Evolutionary conservation across 2,329 filamentous ascomycete species (phyloP).

Genomic region (Fusarium cicatricum): DNA sequence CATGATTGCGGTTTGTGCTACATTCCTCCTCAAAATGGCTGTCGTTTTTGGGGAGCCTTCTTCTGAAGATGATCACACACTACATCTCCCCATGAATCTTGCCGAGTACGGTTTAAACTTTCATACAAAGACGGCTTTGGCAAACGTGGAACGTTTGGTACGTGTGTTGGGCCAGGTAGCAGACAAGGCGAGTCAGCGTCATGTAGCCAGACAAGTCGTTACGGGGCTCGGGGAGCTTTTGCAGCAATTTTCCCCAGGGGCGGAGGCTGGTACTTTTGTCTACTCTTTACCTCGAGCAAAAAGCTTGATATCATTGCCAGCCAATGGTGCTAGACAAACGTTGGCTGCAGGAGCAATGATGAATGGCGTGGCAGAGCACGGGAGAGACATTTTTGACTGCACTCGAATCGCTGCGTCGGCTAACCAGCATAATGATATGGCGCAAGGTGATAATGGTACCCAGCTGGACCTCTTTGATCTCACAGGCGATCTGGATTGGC

Average conservation of each 20-base stretch:
- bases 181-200: not conserved
- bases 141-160: not conserved
- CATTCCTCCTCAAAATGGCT: conserved; percentile 1
- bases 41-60: not conserved
- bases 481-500: not conserved
- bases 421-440: not conserved
- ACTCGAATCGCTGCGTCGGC: not conserved
- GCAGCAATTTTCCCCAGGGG: not conserved
- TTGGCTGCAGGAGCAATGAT: not conserved
- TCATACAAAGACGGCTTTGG: not conserved
- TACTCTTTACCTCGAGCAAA: not conserved
- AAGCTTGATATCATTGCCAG: not conserved
- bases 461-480: not conserved
- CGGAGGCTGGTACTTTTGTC: not conserved
- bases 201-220: not conserved
- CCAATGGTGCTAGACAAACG: not conserved
- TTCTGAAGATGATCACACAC: not conserved
- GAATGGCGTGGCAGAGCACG: not conserved
- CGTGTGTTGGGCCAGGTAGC: not conserved
- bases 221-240: not conserved
- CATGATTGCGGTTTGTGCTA: not conserved
- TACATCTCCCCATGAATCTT: not conserved
- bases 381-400: not conserved
- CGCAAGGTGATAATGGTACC: not conserved
- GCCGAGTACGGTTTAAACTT: not conserved